Base-by-base conservation (phyloP, 2,329 filamentous ascomycete genomes). In the Penicillium sp. region DNA sequence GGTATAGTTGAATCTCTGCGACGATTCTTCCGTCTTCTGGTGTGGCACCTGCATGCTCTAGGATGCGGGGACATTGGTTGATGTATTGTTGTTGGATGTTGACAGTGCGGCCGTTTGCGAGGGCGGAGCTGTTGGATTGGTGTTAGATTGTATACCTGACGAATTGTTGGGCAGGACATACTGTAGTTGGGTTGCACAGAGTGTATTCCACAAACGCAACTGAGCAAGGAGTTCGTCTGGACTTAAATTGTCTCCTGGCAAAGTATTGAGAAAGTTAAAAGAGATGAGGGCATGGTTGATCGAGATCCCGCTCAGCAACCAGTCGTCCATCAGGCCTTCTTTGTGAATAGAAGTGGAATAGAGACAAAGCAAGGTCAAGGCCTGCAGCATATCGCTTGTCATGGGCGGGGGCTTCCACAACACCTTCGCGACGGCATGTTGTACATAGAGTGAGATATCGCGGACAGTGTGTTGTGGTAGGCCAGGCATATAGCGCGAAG, bases 261-360 rank as follows among this genome's bases (percentile, higher is more conserved):
- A 25, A 18, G 37, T 52, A 38, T 60, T 61, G 48, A 65, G 49
- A 44, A 65, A 63, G 37, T 44, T 46, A 46, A 65, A 64, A 25
- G 62, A 60, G 34, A 55, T 58, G 25, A 64, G 55, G 31, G 69
- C 69, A 61, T 72, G 69, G 47, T 72, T 70, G 48, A 72, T 69
- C 32, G 69, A 68, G 57, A 69, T 68, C 54, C 69, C 69, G 62
- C 69, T 72, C 58, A 72, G 52, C 44, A 72, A 61, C 69, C 69
- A 72, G 61, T 68, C 68, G 44, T 72, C 69, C 60, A 72, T 69
- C 18, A 65, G 65, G 8, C 65, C 60, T 50, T 70, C 69, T 50
- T 69, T 71, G 38, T 71, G 67, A 7, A 68, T 63, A 4, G 67
- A 65, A 35, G 67, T 62, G 25, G 68, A 65, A 58, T 68, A 72